Evolutionary conservation across 768 basidiomycete genomes (phyloP).

Genomic region (Hygrocybe punicea): DNA sequence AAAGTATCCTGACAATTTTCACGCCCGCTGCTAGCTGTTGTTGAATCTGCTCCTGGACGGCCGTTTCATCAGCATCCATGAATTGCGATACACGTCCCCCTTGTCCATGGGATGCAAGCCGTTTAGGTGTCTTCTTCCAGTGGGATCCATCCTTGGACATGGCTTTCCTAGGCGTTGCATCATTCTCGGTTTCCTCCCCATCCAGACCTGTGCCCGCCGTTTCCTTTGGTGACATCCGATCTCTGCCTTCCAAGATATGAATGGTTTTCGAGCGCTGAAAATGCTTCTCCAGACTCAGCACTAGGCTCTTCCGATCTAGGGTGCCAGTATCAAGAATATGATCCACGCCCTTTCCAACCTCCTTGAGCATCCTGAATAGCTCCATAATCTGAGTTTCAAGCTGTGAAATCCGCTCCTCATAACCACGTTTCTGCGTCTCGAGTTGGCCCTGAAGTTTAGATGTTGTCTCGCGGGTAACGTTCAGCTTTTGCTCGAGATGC

Average conservation of each 20-base stretch:
- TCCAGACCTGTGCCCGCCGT: conserved; percentile 12
- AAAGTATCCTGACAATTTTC: conserved; percentile 49
- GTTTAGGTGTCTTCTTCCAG: conserved; percentile 33
- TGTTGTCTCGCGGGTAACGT: conserved; percentile 74
- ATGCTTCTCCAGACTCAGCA: conserved; percentile 76
- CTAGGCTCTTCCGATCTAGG: conserved; percentile 79
- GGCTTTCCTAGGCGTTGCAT: conserved; percentile 57
- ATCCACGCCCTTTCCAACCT: conserved; percentile 74
- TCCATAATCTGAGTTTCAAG: conserved; percentile 92
- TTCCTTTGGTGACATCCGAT: conserved; percentile 32
- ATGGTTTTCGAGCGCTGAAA: conserved; percentile 83
- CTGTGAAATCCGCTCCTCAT: conserved; percentile 83
- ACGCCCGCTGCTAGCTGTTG: conserved; percentile 76
- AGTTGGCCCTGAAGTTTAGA: conserved; percentile 73
- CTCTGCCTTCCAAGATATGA: conserved; percentile 75
- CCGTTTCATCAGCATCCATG: conserved; percentile 83
- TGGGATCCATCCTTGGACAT: conserved; percentile 28
- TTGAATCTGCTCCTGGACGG: conserved; percentile 84
- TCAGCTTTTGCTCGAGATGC: conserved; percentile 73
- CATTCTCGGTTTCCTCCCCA: conserved; percentile 47
- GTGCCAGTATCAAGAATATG: conserved; percentile 64
- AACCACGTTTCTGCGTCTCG: conserved; percentile 69
- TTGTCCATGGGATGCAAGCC: conserved; percentile 34
- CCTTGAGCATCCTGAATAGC: conserved; percentile 89
- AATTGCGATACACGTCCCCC: conserved; percentile 73